These are phyloP conservation scores for Acer saccharum DNA, from an alignment of 345 rosid species.

Conservation along the genomic window DNA sequence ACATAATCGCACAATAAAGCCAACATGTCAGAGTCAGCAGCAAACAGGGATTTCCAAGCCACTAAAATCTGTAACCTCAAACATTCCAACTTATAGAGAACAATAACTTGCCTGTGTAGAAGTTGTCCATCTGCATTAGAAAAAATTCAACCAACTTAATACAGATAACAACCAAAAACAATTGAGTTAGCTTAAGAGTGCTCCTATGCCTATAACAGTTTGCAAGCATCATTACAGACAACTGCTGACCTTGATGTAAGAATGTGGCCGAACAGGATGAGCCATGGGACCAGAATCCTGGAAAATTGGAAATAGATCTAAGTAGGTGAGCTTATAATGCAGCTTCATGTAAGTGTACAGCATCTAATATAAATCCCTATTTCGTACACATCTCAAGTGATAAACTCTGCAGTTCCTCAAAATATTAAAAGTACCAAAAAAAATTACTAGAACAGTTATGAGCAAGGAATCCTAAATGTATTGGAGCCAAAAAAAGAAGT, in stretches of 20 bases:
- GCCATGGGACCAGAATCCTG: constrained; percentile 99
- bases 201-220: background rate
- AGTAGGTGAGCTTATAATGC: background rate
- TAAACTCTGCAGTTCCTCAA: background rate
- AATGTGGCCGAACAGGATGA: constrained; percentile 98
- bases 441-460: background rate
- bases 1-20: constrained; percentile 21
- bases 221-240: background rate
- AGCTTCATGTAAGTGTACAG: background rate
- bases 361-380: background rate
- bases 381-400: background rate
- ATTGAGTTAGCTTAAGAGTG: background rate
- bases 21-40: constrained; percentile 25
- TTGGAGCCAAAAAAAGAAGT: constrained; percentile 5
- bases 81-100: background rate
- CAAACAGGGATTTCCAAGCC: constrained; percentile 13
- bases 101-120: constrained; percentile 82
- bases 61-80: constrained; percentile 14
- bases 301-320: constrained; percentile 11
- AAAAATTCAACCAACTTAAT: constrained; percentile 24
- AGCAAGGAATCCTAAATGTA: background rate
- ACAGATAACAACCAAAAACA: constrained; percentile 6
- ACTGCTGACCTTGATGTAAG: constrained; percentile 84
- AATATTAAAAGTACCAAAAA: background rate
- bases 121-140: constrained; percentile 88